These are phyloP conservation scores for Penicillium soppii DNA, from an alignment of 495 filamentous ascomycete species.

Conservation along the genomic window DNA sequence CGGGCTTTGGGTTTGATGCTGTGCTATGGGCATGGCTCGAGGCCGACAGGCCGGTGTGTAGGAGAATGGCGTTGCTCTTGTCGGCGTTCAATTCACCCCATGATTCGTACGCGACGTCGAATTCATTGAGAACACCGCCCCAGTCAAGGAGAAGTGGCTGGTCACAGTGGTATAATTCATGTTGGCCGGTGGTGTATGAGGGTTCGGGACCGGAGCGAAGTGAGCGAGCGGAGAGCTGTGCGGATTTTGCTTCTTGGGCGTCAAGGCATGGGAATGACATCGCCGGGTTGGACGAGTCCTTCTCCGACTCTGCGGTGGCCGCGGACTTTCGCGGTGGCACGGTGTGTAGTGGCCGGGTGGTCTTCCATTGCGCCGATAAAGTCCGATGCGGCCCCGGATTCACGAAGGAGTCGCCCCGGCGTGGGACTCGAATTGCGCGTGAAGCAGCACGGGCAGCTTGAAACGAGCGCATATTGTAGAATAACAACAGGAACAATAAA, in stretches of 20 bases:
- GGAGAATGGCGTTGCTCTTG: slow-evolving; percentile 84
- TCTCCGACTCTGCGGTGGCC: slow-evolving; percentile 21
- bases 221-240: slow-evolving; percentile 70
- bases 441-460: slow-evolving; percentile 24
- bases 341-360: slow-evolving; percentile 22
- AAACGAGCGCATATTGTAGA: slow-evolving; percentile 23
- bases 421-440: slow-evolving; percentile 17
- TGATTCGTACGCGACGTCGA: slow-evolving; percentile 88
- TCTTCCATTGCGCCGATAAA: slow-evolving; percentile 19
- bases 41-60: slow-evolving; percentile 92
- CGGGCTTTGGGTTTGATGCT: slow-evolving; percentile 75
- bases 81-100: slow-evolving; percentile 84
- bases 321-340: slow-evolving; percentile 29
- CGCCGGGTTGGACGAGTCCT: slow-evolving; percentile 75
- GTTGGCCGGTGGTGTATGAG: slow-evolving; percentile 84
- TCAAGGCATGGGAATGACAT: slow-evolving; percentile 96
- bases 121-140: slow-evolving; percentile 84
- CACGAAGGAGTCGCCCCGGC: slow-evolving; percentile 8
- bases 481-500: neutral
- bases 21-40: slow-evolving; percentile 96
- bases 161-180: slow-evolving; percentile 69
- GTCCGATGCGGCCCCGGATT: slow-evolving; percentile 18
- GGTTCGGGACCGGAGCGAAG: slow-evolving; percentile 83
- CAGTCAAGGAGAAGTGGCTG: slow-evolving; percentile 85
- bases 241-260: slow-evolving; percentile 79